Conservation (phyloP, 1,284 basidiomycete species). For the Fistulinella cinereoalba region DNA sequence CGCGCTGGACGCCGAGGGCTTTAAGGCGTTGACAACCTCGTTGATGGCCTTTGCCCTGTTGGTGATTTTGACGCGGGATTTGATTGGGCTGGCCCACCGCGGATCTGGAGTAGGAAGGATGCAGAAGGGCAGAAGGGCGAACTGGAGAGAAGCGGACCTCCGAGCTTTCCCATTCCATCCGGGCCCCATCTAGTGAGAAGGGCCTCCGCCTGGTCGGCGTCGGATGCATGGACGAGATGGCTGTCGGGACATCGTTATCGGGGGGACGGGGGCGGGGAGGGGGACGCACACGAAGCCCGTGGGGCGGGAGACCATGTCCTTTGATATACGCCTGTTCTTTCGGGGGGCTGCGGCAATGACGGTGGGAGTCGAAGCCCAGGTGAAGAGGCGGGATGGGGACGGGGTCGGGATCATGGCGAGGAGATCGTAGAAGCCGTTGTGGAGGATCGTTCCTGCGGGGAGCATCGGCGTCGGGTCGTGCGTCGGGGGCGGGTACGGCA, state of each 20-base stretch:
- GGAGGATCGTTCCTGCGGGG: conserved; percentile 67
- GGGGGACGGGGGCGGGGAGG: conserved; percentile 8
- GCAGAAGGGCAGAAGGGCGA: conserved; percentile 22
- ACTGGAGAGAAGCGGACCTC: conserved; percentile 54
- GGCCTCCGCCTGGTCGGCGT: conserved; percentile 88
- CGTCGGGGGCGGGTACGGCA: background rate
- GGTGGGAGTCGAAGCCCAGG: conserved; percentile 44
- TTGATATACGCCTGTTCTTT: conserved; percentile 70
- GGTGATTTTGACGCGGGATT: conserved; percentile 70
- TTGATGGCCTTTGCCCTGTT: conserved; percentile 83
- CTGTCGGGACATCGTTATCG: conserved; percentile 42
- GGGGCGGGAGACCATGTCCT: conserved; percentile 83
- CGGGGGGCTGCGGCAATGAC: conserved; percentile 30
- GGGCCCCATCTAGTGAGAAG: conserved; percentile 88
- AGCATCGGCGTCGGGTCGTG: conserved; percentile 39
- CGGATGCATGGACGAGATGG: conserved; percentile 91
- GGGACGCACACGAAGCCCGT: conserved; percentile 77
- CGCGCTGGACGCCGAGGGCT: conserved; percentile 50
- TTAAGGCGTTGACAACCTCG: conserved; percentile 69
- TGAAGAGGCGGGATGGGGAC: conserved; percentile 55
- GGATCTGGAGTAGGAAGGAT: conserved; percentile 58
- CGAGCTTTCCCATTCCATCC: conserved; percentile 88
- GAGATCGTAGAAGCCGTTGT: conserved; percentile 86
- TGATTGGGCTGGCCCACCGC: conserved; percentile 88
- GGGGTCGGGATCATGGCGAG: conserved; percentile 74